These are phyloP conservation scores for Lasiodiplodia sp. DNA, from an alignment of 2,329 filamentous ascomycete genomes.

Conservation along the genomic window DNA sequence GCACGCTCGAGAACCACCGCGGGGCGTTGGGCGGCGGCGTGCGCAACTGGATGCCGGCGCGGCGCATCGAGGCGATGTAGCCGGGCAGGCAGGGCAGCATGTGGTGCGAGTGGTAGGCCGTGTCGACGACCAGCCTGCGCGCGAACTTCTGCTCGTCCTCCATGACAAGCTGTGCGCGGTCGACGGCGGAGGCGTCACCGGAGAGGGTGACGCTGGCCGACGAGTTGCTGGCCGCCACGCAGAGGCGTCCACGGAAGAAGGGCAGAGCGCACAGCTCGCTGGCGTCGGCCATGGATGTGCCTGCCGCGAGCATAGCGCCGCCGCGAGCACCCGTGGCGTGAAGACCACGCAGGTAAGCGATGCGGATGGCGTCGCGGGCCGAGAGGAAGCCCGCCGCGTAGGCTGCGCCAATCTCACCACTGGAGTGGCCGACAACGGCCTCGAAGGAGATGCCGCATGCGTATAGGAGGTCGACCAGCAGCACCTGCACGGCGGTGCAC, in stretches of 20 bases:
- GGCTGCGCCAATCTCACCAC: slow-evolving; percentile 42
- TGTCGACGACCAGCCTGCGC: slow-evolving; percentile 32
- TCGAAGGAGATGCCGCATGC: slow-evolving; percentile 37
- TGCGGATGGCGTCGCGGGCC: slow-evolving; percentile 36
- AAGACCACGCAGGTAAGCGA: slow-evolving; percentile 36
- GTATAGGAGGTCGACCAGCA: slow-evolving; percentile 37
- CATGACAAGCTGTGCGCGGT: slow-evolving; percentile 21
- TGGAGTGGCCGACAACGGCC: slow-evolving; percentile 41
- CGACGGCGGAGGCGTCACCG: slow-evolving; percentile 34
- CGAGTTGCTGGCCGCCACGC: slow-evolving; percentile 39
- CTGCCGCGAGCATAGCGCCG: slow-evolving; percentile 46
- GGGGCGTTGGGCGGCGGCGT: too few species aligned
- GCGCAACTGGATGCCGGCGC: neutral
- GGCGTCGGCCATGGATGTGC: slow-evolving; percentile 17
- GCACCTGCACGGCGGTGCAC: slow-evolving; percentile 40
- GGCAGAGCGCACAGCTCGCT: neutral
- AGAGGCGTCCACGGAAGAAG: slow-evolving; percentile 34
- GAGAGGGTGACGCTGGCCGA: slow-evolving; percentile 33
- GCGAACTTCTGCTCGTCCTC: slow-evolving; percentile 32
- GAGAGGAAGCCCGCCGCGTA: slow-evolving; percentile 36
- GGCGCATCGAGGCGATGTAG: neutral
- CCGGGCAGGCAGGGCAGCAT: slow-evolving; percentile 27
- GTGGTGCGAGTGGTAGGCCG: slow-evolving; percentile 35
- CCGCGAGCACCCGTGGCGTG: slow-evolving; percentile 33
- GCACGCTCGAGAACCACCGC: neutral